Base-by-base conservation (phyloP, 345 rosid genomes). In the Sapria himalayana region DNA sequence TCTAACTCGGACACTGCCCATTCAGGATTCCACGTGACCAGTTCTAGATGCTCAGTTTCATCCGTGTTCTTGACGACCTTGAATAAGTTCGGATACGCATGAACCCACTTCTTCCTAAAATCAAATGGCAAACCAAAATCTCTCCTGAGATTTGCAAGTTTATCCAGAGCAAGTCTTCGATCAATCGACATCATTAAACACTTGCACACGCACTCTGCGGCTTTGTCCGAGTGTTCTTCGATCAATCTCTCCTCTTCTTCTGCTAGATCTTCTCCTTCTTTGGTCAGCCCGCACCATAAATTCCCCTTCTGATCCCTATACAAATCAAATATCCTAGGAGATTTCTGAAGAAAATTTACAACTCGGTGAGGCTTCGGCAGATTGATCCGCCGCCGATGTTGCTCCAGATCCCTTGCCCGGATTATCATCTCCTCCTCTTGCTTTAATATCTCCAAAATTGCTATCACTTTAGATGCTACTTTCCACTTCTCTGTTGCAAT, bases 1-100 rank as follows among this genome's bases (percentile, higher is more conserved):
- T 85, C 93, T 52, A 85, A 63, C 59, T 77, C 79, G 2, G 93
- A 72, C 40, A 77, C 49, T 25, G 92, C 76, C 92, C 92, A 81
- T 58, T 64, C 56, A 53, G 81, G 82, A 50, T 77, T 66, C 93
- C 96, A 81, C 16, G 67, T 41, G 19, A 73, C 71, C 32, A 85
- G 86, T 54, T 81, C 84, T 52, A 80, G 71, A 60, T 51, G 57
- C 45, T 72, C 93, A 5, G 16, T 38, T 40, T 50, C 85, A 35
- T 74, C 76, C 1, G 29, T 52, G 25, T 36, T 39, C 23, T 54
- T 62, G 17, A 69, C 79, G 46, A 75, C 75, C 45, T 44, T 65
- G 24, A 81, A 85, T 13, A 58, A 69, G 19, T 85, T 43, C 11
- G 94, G 86, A 61, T 69, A 81, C 37, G 56, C 54, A 29, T 75